Evolutionary conservation across 2,329 filamentous ascomycete species (phyloP), one percentile per base, ranked within the genome.

Genomic region (Hirsutella thompsonii): DNA sequence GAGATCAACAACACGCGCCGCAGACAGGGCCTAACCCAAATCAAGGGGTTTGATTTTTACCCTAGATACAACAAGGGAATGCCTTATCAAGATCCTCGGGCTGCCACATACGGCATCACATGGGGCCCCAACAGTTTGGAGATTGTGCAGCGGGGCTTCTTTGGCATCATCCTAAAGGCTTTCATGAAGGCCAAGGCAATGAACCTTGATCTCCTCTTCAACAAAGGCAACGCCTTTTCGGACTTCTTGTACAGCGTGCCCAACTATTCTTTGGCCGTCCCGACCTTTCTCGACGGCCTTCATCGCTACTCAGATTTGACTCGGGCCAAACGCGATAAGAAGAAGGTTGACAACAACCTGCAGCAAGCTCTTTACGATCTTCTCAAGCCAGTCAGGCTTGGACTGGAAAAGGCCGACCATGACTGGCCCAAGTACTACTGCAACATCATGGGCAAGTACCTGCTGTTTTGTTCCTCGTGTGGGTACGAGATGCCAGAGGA

Each of bases 381-480:
- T 2, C 36, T 61, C 4, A 62, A 58, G 39, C 52, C 58, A 0
- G 48, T 63, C 1, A 46, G 53, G 2, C 41, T 55, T 6, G 55
- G 53, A 0, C 21, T 60, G 0, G 51, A 57, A 8, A 19, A 18
- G 0, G 19, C 55, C 1, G 41, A 46, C 0, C 8, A 35, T 0
- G 54, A 60, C 20, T 52, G 48, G 46, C 42, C 45, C 0, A 26
- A 35, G 0, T 58, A 49, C 35, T 61, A 59, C 40, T 38, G 39
- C 1, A 4, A 41, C 0, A n/a, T 37, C 5, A 57, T 60, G 56
- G 55, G 48, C 0, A 36, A 40, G 3, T 18, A 43, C 2, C 37
- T 54, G 3, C 8, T 50, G 0, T 59, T 59, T 30, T 64, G 61
- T 39, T 52, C 46, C 0, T 61, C 57, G 1, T 63, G 61, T 16